These are phyloP conservation scores for Stevia rebaudiana DNA, from an alignment of 140 eudicot species.

Conservation along the genomic window DNA sequence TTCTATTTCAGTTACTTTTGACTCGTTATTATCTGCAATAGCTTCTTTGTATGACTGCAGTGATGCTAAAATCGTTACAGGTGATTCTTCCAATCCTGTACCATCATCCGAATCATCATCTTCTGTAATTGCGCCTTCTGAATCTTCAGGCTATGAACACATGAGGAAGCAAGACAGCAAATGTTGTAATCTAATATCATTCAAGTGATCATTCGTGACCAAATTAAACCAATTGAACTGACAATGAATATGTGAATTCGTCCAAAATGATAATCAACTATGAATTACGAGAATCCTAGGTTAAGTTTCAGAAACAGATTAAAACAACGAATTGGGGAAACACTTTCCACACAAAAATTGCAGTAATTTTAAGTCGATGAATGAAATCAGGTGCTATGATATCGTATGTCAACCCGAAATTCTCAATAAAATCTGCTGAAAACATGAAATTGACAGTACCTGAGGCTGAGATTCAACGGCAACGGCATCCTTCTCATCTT, in stretches of 20 bases:
- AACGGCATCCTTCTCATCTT: constrained; percentile 15
- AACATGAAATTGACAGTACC: constrained; percentile 15
- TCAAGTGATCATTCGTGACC: background rate
- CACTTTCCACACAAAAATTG: background rate
- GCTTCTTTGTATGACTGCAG: constrained; percentile 64
- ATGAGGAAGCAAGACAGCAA: background rate
- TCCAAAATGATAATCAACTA: background rate
- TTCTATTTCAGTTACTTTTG: constrained; percentile 54
- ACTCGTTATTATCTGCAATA: constrained; percentile 44
- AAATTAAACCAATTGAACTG: background rate
- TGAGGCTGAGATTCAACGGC: constrained; percentile 22
- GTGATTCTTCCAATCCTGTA: constrained; percentile 38
- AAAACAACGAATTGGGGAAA: background rate
- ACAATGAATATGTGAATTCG: background rate
- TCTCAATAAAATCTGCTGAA: background rate
- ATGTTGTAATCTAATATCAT: background rate
- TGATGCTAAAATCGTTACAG: constrained; percentile 40
- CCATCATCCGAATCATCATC: constrained; percentile 37
- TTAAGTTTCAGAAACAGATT: background rate
- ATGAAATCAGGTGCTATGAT: background rate
- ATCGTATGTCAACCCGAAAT: background rate
- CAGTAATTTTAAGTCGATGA: background rate
- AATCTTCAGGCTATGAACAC: constrained; percentile 27
- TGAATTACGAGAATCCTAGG: background rate
- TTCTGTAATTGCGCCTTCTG: constrained; percentile 24